Evolutionary conservation across 345 rosid genomes (phyloP).

Genomic region (Camelina laxa): DNA sequence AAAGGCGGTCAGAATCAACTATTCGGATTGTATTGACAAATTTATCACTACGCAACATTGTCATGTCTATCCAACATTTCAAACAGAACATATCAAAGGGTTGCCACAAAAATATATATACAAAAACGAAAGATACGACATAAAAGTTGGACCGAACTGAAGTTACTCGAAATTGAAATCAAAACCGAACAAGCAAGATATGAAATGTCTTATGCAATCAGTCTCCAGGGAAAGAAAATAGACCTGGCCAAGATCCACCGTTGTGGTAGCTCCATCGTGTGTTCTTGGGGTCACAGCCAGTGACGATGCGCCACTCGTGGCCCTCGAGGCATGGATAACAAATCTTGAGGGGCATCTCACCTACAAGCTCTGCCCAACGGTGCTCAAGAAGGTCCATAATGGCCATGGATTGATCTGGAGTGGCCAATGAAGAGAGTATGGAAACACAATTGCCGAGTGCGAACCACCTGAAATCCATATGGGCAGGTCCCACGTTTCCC

Average conservation of each 20-base stretch:
- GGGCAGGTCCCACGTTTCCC: conserved; percentile 78
- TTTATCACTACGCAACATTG: neutral
- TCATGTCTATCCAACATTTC: neutral
- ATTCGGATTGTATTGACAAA: neutral
- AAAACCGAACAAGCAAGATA: neutral
- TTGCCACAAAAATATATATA: neutral
- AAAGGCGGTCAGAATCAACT: conserved; percentile 18
- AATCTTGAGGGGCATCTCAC: conserved; percentile 77
- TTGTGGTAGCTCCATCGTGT: conserved; percentile 84
- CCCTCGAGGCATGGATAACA: conserved; percentile 68
- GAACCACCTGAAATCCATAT: conserved; percentile 81
- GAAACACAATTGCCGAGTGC: conserved; percentile 70
- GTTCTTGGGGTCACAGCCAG: conserved; percentile 80
- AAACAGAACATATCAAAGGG: neutral
- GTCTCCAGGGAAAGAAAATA: conserved; percentile 22
- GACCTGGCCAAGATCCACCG: conserved; percentile 91
- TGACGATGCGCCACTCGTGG: conserved; percentile 69
- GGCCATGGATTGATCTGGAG: conserved; percentile 79
- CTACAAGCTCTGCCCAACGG: conserved; percentile 76
- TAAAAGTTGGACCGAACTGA: neutral
- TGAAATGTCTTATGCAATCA: neutral
- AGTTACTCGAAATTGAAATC: neutral
- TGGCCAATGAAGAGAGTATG: conserved; percentile 63
- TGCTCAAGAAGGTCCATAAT: conserved; percentile 79
- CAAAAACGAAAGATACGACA: neutral